These are phyloP conservation scores for Geotrichum europaeum DNA, from an alignment of 1,139 yeast genomes.

Conservation along the genomic window DNA sequence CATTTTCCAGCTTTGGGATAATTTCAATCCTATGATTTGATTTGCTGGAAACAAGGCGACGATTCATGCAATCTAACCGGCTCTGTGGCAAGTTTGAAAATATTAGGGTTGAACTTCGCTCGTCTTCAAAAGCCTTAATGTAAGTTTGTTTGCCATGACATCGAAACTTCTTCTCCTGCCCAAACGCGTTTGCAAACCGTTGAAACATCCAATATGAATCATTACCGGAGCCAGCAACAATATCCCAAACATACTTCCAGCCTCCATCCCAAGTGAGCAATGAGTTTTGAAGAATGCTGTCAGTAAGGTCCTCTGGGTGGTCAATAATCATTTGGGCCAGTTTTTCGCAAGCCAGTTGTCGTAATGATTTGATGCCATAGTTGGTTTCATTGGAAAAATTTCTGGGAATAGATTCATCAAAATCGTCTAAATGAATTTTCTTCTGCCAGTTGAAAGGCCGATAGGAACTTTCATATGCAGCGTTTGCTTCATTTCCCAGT, in stretches of 20 bases:
- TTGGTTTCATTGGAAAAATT: background rate
- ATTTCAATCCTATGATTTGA: constrained; percentile 18
- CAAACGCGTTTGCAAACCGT: constrained; percentile 23
- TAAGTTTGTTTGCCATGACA: constrained; percentile 21
- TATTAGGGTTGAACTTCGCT: background rate
- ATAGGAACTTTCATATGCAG: constrained; percentile 8
- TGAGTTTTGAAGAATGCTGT: constrained; percentile 1
- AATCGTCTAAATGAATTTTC: background rate
- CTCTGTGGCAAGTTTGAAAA: background rate
- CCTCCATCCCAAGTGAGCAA: constrained; percentile 10
- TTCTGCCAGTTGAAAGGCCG: constrained; percentile 10
- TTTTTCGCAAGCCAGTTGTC: constrained; percentile 6
- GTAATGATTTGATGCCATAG: background rate
- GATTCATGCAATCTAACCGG: constrained; percentile 7
- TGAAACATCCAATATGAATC: constrained; percentile 27
- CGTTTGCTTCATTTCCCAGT: constrained; percentile 6
- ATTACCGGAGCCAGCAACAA: constrained; percentile 21
- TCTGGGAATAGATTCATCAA: background rate
- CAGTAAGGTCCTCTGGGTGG: constrained; percentile 11
- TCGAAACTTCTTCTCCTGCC: constrained; percentile 20
- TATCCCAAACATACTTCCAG: constrained; percentile 28
- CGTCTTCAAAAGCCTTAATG: constrained; percentile 1
- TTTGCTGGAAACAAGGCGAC: constrained; percentile 12
- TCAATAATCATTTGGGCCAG: constrained; percentile 6
- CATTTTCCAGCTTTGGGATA: constrained; percentile 8